Conservation (phyloP, 768 basidiomycete genomes). For the Russula griseocarnosa region DNA sequence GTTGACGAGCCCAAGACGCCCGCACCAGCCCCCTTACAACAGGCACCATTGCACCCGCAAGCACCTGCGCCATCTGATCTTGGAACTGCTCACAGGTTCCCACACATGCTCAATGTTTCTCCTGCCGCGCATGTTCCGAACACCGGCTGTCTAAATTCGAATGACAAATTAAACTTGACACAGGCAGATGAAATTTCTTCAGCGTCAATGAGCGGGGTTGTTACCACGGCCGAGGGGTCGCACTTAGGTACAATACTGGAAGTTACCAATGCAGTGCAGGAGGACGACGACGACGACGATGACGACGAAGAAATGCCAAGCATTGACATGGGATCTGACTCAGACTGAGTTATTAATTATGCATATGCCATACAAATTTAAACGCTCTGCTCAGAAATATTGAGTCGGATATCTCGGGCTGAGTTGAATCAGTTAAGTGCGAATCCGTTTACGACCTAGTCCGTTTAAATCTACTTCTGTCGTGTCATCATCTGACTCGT, state of each 20-base stretch:
- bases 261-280: slow-evolving; percentile 28
- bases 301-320: slow-evolving; percentile 72
- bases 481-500: slow-evolving; percentile 41
- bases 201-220: neutral
- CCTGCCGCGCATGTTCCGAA: neutral
- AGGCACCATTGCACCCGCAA: neutral
- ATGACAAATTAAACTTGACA: neutral
- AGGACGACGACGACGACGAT: slow-evolving; percentile 57
- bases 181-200: neutral
- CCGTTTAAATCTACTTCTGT: slow-evolving; percentile 31
- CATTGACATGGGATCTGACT: slow-evolving; percentile 78
- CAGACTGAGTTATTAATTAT: slow-evolving; percentile 46
- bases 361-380: neutral
- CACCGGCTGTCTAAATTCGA: neutral
- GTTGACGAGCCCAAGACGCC: neutral
- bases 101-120: neutral
- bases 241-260: slow-evolving; percentile 1
- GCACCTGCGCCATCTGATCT: neutral
- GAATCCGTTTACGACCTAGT: slow-evolving; percentile 39
- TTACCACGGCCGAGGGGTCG: neutral
- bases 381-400: neutral
- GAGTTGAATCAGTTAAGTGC: slow-evolving; percentile 28
- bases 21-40: neutral
- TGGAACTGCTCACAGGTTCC: neutral
- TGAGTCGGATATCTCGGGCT: neutral